phyloP scores from a whole-genome alignment of 352 stramenopile genomes.

The Pythium diclinum region DNA sequence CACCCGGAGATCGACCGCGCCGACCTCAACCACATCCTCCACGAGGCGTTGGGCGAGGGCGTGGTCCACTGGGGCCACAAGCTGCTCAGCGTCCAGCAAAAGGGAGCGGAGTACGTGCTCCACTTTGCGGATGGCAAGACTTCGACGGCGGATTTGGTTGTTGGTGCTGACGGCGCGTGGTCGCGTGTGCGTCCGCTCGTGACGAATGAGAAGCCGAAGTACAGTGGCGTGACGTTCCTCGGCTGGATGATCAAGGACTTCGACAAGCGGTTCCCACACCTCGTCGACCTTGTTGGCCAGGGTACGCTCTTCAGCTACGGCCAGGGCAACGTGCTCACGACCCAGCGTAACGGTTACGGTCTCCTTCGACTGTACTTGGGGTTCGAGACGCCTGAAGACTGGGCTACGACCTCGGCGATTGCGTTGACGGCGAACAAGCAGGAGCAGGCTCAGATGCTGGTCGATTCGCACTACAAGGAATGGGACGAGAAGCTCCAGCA shows the following conservation, averaged over 20 bases:
- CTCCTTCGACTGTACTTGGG: conserved; percentile 25
- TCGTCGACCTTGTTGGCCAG: conserved; percentile 21
- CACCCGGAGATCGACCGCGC: conserved; percentile 23
- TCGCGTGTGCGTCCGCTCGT: conserved; percentile 19
- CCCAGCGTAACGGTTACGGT: conserved; percentile 26
- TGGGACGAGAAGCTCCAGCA: conserved; percentile 11
- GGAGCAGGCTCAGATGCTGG: conserved; percentile 3
- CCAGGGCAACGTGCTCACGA: conserved; percentile 17
- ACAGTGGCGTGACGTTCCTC: conserved; percentile 14
- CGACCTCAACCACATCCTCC: conserved; percentile 20
- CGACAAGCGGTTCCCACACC: conserved; percentile 22
- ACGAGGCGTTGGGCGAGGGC: conserved; percentile 10
- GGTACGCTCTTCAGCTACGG: conserved; percentile 21
- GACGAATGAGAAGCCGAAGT: conserved; percentile 3
- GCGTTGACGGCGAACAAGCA: neutral
- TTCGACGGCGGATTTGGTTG: conserved; percentile 12
- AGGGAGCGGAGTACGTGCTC: conserved; percentile 4
- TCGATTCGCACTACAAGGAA: conserved; percentile 18
- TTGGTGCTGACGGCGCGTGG: conserved; percentile 26
- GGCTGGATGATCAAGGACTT: conserved; percentile 19
- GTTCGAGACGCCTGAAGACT: conserved; percentile 9
- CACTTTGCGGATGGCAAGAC: conserved; percentile 14
- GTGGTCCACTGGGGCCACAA: conserved; percentile 25
- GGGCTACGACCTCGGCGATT: conserved; percentile 11
- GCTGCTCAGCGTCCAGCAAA: neutral